These are phyloP conservation scores for Candida dajiaensis DNA, from an alignment of 805 yeast species.

Conservation along the genomic window DNA sequence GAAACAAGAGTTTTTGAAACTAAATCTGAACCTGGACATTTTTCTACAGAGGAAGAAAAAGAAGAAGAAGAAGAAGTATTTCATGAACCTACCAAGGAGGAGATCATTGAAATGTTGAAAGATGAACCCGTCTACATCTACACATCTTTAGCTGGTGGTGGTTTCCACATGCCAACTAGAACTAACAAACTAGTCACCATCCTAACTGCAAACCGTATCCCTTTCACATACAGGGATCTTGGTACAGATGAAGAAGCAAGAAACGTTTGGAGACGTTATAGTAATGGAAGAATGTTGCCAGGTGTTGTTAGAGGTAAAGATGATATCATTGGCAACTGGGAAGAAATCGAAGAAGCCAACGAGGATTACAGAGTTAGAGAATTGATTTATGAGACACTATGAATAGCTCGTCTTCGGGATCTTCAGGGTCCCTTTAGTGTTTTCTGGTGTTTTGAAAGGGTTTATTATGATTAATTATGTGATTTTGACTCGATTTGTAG, in stretches of 20 bases:
- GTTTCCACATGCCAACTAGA: slow-evolving; percentile 69
- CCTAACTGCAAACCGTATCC: slow-evolving; percentile 64
- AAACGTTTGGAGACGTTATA: slow-evolving; percentile 72
- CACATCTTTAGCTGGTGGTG: slow-evolving; percentile 84
- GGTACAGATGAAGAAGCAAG: slow-evolving; percentile 88
- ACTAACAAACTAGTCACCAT: slow-evolving; percentile 75
- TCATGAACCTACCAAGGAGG: slow-evolving; percentile 25
- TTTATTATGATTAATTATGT: not conserved
- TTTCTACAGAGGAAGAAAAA: no score
- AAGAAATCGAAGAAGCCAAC: slow-evolving; percentile 80
- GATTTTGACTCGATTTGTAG: not conserved
- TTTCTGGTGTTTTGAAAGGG: not conserved
- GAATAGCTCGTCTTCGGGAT: no score
- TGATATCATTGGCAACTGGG: slow-evolving; percentile 79
- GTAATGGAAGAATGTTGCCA: slow-evolving; percentile 71
- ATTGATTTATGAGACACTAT: slow-evolving; percentile 59
- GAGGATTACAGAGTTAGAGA: slow-evolving; percentile 67
- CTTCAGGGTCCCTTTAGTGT: not conserved
- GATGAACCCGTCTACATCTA: slow-evolving; percentile 64
- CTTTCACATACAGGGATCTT: slow-evolving; percentile 65
- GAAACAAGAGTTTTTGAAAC: not conserved
- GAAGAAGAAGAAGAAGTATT: slow-evolving; percentile 14
- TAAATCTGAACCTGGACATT: slow-evolving; percentile 1
- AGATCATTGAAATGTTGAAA: slow-evolving; percentile 22
- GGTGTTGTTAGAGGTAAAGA: slow-evolving; percentile 81